A percentile compares a stretch with the other conserved stretches of the same genome.
These are phyloP conservation scores for Rhinocladiella mackenziei DNA, from an alignment of 2,329 filamentous ascomycete genomes.

Conservation along the genomic window DNA sequence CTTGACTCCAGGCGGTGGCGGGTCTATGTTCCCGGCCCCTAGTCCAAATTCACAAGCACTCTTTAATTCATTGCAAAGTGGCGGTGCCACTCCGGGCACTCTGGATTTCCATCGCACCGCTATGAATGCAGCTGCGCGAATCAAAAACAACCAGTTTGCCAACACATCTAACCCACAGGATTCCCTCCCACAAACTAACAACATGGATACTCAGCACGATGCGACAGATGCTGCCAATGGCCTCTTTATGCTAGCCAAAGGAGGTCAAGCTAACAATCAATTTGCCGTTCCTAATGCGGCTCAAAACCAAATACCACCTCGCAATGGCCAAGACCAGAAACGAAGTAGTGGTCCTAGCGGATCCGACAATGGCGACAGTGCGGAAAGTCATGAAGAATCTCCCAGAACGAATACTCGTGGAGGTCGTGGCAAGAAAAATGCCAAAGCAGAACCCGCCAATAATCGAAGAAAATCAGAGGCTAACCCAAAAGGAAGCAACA, in stretches of 20 bases:
- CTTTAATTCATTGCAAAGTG: constrained; percentile 72
- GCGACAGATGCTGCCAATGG: constrained; percentile 92
- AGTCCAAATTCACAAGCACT: constrained; percentile 83
- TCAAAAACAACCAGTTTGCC: constrained; percentile 49
- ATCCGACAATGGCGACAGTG: constrained; percentile 59
- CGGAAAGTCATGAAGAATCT: constrained; percentile 67
- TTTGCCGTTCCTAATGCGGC: constrained; percentile 49
- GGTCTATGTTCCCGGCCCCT: constrained; percentile 92
- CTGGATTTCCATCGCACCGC: constrained; percentile 94
- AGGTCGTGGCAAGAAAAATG: constrained; percentile 61
- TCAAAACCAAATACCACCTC: constrained; percentile 27
- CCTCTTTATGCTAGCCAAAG: constrained; percentile 77
- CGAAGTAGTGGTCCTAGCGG: constrained; percentile 39
- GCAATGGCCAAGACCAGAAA: constrained; percentile 42
- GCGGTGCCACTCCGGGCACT: constrained; percentile 81
- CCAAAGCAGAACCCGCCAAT: constrained; percentile 50
- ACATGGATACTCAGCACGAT: constrained; percentile 70
- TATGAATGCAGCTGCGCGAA: constrained; percentile 70
- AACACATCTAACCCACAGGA: constrained; percentile 44
- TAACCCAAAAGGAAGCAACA: constrained; percentile 62
- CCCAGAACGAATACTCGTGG: constrained; percentile 61
- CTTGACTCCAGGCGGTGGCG: constrained; percentile 87
- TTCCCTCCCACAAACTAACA: constrained; percentile 35
- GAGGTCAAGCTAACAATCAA: constrained; percentile 55
- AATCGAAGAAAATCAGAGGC: constrained; percentile 74